Percentiles rank a stretch among this genome's conserved stretches.
Evolutionary conservation across 1,284 basidiomycete species (phyloP).

Genomic region (Ustilago vetiveriae): DNA sequence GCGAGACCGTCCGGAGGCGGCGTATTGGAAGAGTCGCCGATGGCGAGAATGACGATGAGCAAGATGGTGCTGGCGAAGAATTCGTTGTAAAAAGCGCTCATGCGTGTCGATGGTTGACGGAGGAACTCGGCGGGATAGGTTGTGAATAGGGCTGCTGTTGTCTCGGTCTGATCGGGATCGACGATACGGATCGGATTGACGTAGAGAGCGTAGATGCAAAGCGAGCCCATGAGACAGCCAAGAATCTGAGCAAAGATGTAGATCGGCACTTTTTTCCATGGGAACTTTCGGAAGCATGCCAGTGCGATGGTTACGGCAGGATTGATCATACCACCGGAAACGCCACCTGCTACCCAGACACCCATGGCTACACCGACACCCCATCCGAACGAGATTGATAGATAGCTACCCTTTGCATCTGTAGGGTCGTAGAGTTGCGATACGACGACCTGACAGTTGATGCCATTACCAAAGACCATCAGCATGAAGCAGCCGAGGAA

Average conservation of each 20-base stretch:
- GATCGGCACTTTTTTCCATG: slow-evolving; percentile 80
- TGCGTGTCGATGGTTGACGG: slow-evolving; percentile 33
- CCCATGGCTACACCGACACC: slow-evolving; percentile 61
- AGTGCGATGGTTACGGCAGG: slow-evolving; percentile 73
- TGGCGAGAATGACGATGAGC: slow-evolving; percentile 54
- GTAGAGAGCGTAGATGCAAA: slow-evolving; percentile 79
- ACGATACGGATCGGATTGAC: slow-evolving; percentile 75
- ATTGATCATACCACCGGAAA: slow-evolving; percentile 57
- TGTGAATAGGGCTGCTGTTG: slow-evolving; percentile 76
- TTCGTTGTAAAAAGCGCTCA: slow-evolving; percentile 55
- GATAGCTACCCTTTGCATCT: slow-evolving; percentile 45
- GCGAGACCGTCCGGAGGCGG: slow-evolving; percentile 72
- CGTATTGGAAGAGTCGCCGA: slow-evolving; percentile 67
- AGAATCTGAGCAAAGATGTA: slow-evolving; percentile 79
- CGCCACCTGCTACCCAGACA: slow-evolving; percentile 58
- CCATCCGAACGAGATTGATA: slow-evolving; percentile 60
- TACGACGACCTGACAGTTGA: slow-evolving; percentile 59
- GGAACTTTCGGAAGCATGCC: slow-evolving; percentile 78
- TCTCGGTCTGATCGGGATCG: slow-evolving; percentile 54
- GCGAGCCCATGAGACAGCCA: slow-evolving; percentile 77
- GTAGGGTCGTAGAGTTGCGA: slow-evolving; percentile 38
- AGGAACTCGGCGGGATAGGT: slow-evolving; percentile 72
- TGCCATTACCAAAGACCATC: slow-evolving; percentile 60
- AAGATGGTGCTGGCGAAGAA: slow-evolving; percentile 54
- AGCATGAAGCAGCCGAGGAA: slow-evolving; percentile 57